Evolutionary conservation across 305 asterid genomes (phyloP).

Genomic region (Fraxinus sp.): DNA sequence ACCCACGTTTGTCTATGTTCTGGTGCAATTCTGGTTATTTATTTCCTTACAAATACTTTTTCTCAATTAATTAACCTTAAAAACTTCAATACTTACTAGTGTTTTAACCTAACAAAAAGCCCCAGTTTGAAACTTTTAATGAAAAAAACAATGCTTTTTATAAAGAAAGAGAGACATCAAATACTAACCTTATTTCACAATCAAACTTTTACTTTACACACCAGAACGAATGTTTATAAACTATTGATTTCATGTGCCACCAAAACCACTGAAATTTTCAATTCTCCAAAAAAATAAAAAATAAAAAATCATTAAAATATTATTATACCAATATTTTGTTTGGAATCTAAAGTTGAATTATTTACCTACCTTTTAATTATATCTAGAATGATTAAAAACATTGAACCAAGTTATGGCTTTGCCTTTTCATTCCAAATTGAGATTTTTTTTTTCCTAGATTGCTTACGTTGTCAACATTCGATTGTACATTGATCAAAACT

Average conservation of each 20-base stretch:
- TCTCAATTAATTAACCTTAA: neutral
- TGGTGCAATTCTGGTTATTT: too few species aligned
- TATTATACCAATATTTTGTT: neutral
- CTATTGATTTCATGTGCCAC: slow-evolving; percentile 2
- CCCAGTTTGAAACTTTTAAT: slow-evolving; percentile 43
- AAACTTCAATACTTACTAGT: neutral
- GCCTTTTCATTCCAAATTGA: neutral
- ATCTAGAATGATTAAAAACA: neutral
- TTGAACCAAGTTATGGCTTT: neutral
- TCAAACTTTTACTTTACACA: slow-evolving; percentile 34
- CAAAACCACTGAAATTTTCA: slow-evolving; percentile 19
- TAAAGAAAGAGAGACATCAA: slow-evolving; percentile 40
- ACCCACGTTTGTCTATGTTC: too few species aligned
- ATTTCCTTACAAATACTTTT: too few species aligned
- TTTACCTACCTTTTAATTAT: neutral
- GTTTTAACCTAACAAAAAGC: neutral
- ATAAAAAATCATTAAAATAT: neutral
- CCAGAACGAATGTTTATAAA: slow-evolving; percentile 22
- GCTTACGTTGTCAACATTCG: neutral
- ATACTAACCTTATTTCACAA: slow-evolving; percentile 27
- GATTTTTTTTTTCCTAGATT: neutral
- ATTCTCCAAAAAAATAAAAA: neutral
- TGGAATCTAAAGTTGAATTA: neutral
- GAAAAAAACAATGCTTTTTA: slow-evolving; percentile 27
- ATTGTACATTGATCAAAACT: neutral